These are phyloP conservation scores for Debaryomyces sp. DNA, from an alignment of 1,139 yeast genomes.

Conservation along the genomic window DNA sequence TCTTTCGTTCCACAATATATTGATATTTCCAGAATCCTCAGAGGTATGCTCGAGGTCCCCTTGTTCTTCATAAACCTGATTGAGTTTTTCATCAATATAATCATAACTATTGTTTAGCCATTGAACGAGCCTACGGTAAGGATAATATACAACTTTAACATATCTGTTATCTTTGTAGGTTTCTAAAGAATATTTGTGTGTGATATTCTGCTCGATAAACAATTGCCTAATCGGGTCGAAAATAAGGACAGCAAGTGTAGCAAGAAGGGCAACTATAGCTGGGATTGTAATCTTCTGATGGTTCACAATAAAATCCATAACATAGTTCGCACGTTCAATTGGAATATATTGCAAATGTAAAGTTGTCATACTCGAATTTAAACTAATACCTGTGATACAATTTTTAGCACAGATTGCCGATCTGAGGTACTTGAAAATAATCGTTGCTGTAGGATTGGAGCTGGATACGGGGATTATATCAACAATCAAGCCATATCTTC, in stretches of 20 bases:
- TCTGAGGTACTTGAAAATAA: conserved; percentile 57
- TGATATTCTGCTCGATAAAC: conserved; percentile 73
- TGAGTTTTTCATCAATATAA: conserved; percentile 27
- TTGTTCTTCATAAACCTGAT: conserved; percentile 15
- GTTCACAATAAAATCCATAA: conserved; percentile 60
- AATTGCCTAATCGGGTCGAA: conserved; percentile 93
- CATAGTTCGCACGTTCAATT: conserved; percentile 49
- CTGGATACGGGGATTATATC: conserved; percentile 61
- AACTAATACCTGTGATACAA: conserved; percentile 77
- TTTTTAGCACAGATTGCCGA: conserved; percentile 88
- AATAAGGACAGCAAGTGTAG: conserved; percentile 79
- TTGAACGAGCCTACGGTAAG: conserved; percentile 24
- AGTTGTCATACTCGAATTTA: conserved; percentile 55
- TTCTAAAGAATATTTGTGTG: conserved; percentile 47
- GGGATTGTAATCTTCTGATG: conserved; percentile 86
- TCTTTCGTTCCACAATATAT: conserved; percentile 70
- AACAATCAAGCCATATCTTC: conserved; percentile 83
- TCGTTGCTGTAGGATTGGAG: conserved; percentile 48
- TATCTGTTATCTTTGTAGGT: conserved; percentile 34
- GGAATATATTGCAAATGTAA: conserved; percentile 77
- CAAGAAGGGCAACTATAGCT: conserved; percentile 43
- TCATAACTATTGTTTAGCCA: conserved; percentile 35
- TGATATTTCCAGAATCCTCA: conserved; percentile 21
- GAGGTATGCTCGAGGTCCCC: conserved; percentile 4
- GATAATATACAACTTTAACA: conserved; percentile 29